Evolutionary conservation across 495 filamentous ascomycete species (phyloP), one percentile per base, ranked within the genome.

Genomic region (Xylaria acuta): DNA sequence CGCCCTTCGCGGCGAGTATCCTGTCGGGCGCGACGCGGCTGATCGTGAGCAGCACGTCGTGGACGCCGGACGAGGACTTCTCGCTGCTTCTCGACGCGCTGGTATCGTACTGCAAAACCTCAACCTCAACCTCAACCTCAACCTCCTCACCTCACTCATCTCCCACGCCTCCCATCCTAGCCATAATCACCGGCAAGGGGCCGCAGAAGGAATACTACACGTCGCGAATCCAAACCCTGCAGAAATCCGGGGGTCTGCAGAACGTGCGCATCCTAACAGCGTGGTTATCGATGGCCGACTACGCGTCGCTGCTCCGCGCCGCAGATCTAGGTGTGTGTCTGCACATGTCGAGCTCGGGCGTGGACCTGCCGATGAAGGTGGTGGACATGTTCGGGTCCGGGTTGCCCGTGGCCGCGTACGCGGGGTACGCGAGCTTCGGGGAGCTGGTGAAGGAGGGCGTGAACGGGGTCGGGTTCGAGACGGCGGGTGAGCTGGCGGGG

Each of bases 331-430:
- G 96, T 2, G 88, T 99, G 22, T 96, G 93, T 75, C 84, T 99
- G 62, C 96, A 99, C 80, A 97, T 88, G 67, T 97, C 93, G 73
- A 95, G 92, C 74, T 97, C 93, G 56, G 96, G 96, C 3, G 93
- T 99, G 0, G 96, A 99, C 82, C 82, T 99, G 30, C 96, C 96
- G 0, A 99, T 99, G 96, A 99, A 99, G 82, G 95, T 99, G 9
- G 95, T 99, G 7, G 96, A 99, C 76, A 96, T 99, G 93, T 97
- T 98, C 77, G 96, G 96, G 0, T 91, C 94, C 0, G 96, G 96
- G 0, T 81, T 99, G 64, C 96, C 96, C 0, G 97, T 99, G 5
- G 91, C 90, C 2, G 96, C 94, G 27, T 97, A 94, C 88, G 86
- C 83, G 27, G 87, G 86, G 9, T 98, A 95, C 75, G 89, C 94